Evolutionary conservation across 257 asterid species (phyloP), one percentile per base, ranked within the genome.

Genomic region (Solanum microdontum): DNA sequence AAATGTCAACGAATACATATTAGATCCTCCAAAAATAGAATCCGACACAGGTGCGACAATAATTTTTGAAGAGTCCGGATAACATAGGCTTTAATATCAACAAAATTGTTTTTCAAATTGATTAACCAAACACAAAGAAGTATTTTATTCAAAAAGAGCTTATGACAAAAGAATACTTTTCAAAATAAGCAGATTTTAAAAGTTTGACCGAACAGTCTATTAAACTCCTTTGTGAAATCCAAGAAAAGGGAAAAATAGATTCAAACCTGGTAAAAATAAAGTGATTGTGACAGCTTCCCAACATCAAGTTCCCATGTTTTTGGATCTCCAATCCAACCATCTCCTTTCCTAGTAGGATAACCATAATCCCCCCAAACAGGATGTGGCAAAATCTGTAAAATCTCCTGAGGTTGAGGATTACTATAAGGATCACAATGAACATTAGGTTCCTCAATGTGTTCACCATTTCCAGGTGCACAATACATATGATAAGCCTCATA

Each of bases 381-480:
- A 70, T 95, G 97, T n/a, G 98, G 98, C 90, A 94, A 84, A 75
- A 94, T 91, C 89, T 95, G 98, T 88, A 95, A 9, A 51, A 95
- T 95, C 92, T 95, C 98, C 73, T 94, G 98, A 83, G 98, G 93
- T 72, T 94, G 98, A 77, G 98, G 98, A 88, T 95, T 95, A 82
- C 98, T 95, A 28, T 88, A 95, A 2, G 97, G 95, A 87, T 95
- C 98, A 88, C 98, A 95, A 89, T 88, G 14, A 3, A 11, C 86
- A 79, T 89, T 87, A 51, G 98, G 98, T 17, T 68, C 83, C 84
- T 95, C 97, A 28, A 85, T 72, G 11, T 89, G 70, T 55, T 89
- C 87, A 0, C 92, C 95, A 40, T 94, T 94, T 21, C 98, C 97
- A 19, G 98, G 97, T 3, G 92, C 87, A 82, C 98, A 95, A 84